Evolutionary conservation across 2,329 filamentous ascomycete species (phyloP).

Genomic region (Calonectria crousiana): DNA sequence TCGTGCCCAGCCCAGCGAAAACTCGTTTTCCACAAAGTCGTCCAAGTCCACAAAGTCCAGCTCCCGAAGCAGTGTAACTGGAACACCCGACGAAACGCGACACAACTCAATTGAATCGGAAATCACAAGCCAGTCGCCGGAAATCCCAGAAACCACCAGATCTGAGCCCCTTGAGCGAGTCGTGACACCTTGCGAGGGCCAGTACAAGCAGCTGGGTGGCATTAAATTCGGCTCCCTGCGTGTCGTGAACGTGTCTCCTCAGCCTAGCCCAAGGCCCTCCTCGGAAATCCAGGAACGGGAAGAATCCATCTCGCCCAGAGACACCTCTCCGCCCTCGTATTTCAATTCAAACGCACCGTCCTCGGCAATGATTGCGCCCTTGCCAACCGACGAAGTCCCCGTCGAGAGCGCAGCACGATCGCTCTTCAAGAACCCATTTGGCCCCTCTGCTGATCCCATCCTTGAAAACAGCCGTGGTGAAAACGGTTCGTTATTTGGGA

Average conservation of each 20-base stretch:
- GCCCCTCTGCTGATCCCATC: not conserved
- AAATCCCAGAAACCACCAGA: constrained; percentile 43
- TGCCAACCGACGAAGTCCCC: constrained; percentile 7
- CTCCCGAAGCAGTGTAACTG: constrained; percentile 53
- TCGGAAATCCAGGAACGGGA: constrained; percentile 28
- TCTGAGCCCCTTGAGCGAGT: constrained; percentile 41
- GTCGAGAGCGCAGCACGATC: not conserved
- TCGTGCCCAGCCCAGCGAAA: constrained; percentile 46
- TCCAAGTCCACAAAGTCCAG: constrained; percentile 44
- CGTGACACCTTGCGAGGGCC: constrained; percentile 61
- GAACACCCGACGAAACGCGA: constrained; percentile 53
- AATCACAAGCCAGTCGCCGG: constrained; percentile 49
- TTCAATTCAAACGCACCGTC: constrained; percentile 23
- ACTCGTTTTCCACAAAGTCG: constrained; percentile 42
- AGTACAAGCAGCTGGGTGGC: constrained; percentile 71
- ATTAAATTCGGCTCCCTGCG: constrained; percentile 73
- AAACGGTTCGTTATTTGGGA: constrained; percentile 28
- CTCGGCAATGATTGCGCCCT: constrained; percentile 10
- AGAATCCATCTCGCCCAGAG: constrained; percentile 16
- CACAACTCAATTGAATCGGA: constrained; percentile 55
- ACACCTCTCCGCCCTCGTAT: constrained; percentile 19
- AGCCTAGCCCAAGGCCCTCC: constrained; percentile 52
- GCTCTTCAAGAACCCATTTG: not conserved
- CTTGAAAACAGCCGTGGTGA: not conserved
- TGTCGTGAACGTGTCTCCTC: constrained; percentile 71